Evolutionary conservation across 208 protist species (phyloP).

Genomic region (Wallacemonas sp.): DNA sequence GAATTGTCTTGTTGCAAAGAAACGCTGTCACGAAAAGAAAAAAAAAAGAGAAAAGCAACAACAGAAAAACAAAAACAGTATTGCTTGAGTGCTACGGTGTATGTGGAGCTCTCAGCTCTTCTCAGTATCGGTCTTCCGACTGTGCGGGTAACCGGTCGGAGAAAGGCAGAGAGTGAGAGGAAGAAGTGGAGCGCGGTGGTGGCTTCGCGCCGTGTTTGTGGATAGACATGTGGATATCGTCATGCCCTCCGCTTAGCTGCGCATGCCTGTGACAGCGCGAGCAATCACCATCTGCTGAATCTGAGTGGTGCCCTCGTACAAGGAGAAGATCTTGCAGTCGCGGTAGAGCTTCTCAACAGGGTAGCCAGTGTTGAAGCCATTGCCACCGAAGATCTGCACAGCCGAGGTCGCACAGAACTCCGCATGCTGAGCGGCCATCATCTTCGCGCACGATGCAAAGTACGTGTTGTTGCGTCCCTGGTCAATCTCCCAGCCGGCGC

Average conservation of each 20-base stretch:
- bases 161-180: too few species aligned
- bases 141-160: too few species aligned
- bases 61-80: slow-evolving; percentile 9
- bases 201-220: too few species aligned
- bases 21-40: slow-evolving; percentile 1
- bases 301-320: slow-evolving; percentile 93
- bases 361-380: slow-evolving; percentile 93
- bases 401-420: slow-evolving; percentile 78
- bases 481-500: slow-evolving; percentile 80
- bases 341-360: slow-evolving; percentile 94
- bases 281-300: slow-evolving; percentile 89
- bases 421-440: slow-evolving; percentile 62
- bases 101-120: too few species aligned
- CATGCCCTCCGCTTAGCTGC: slow-evolving; percentile 32
- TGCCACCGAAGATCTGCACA: slow-evolving; percentile 91
- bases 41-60: neutral
- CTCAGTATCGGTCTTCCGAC: too few species aligned
- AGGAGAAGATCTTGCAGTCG: slow-evolving; percentile 93
- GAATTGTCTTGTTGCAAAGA: too few species aligned
- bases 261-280: slow-evolving; percentile 54
- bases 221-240: too few species aligned
- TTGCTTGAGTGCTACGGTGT: neutral
- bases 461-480: slow-evolving; percentile 82
- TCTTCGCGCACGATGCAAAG: slow-evolving; percentile 88
- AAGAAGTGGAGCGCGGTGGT: too few species aligned